phyloP scores from a whole-genome alignment of 1,284 basidiomycete species.

The Papiliotrema fonsecae region DNA sequence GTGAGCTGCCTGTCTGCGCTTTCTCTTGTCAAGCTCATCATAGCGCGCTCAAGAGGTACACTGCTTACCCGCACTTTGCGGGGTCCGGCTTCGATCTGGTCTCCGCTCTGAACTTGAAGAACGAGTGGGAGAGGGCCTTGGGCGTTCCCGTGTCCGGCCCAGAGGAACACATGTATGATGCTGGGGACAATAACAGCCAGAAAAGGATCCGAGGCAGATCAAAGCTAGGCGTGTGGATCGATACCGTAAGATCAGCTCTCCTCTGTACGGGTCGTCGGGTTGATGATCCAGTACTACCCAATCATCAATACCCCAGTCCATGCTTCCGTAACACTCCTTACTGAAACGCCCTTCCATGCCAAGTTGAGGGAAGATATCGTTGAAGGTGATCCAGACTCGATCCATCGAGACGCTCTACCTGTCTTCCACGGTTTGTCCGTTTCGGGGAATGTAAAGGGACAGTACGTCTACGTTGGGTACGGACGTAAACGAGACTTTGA shows the following conservation, averaged over 20 bases:
- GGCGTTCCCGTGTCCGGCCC: conserved; percentile 37
- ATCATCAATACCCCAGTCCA: conserved; percentile 70
- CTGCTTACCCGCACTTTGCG: conserved; percentile 40
- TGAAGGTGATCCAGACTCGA: conserved; percentile 49
- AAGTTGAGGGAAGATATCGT: conserved; percentile 49
- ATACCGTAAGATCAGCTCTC: conserved; percentile 33
- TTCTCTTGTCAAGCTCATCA: not conserved
- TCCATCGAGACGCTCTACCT: conserved; percentile 48
- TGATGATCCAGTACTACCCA: conserved; percentile 60
- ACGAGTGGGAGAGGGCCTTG: conserved; percentile 45
- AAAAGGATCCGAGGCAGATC: conserved; percentile 26
- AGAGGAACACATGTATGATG: conserved; percentile 42
- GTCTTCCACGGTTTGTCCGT: conserved; percentile 45
- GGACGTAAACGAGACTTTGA: conserved; percentile 75
- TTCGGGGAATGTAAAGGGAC: conserved; percentile 53
- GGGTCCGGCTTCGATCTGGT: conserved; percentile 45
- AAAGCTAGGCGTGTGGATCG: conserved; percentile 45
- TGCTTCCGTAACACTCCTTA: conserved; percentile 40
- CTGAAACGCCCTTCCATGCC: conserved; percentile 48
- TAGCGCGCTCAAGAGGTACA: conserved; percentile 40
- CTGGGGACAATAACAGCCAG: conserved; percentile 39
- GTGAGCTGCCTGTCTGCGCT: conserved; percentile 19
- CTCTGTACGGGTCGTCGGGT: no score
- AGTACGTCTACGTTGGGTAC: conserved; percentile 76
- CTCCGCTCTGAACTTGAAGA: conserved; percentile 44